Conservation (phyloP, 75 land plant genomes). For the Selaginella moellendorffii region DNA sequence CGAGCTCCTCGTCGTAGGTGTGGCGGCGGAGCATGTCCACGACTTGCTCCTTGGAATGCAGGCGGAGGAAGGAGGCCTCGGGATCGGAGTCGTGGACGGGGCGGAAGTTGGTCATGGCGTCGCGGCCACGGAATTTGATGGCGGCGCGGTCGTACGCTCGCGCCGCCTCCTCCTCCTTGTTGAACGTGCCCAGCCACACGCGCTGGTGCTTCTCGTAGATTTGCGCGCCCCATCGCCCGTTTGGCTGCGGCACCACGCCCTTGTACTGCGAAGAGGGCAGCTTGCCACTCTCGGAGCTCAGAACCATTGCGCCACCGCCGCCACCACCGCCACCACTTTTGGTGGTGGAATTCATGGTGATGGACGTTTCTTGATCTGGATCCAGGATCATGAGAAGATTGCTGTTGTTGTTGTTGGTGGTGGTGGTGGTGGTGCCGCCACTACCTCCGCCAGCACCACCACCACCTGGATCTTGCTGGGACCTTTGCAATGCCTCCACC, state of each 20-base stretch:
- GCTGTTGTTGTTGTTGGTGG: too few species aligned
- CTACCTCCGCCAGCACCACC: conserved; percentile 1
- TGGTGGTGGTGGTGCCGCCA: too few species aligned
- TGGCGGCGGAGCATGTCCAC: conserved; percentile 83
- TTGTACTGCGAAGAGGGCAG: conserved; percentile 57
- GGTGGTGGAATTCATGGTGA: too few species aligned
- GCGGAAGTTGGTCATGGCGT: conserved; percentile 62
- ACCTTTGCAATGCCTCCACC: too few species aligned
- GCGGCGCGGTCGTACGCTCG: conserved; percentile 69
- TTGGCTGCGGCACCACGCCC: conserved; percentile 88
- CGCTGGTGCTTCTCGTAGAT: conserved; percentile 86
- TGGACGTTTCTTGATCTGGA: too few species aligned
- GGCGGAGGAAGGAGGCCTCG: conserved; percentile 33
- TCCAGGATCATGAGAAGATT: too few species aligned
- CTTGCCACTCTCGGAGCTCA: conserved; percentile 14
- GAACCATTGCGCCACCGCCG: conserved; percentile 33
- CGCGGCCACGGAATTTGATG: conserved; percentile 59
- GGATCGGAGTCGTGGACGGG: conserved; percentile 21
- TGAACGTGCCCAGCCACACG: conserved; percentile 85
- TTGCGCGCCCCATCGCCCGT: conserved; percentile 92
- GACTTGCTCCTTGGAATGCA: conserved; percentile 52
- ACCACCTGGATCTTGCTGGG: too few species aligned
- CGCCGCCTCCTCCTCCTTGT: conserved; percentile 61
- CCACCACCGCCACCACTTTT: too few species aligned
- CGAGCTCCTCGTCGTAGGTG: conserved; percentile 56